A percentile compares a stretch with the other conserved stretches of the same genome.
Conservation (phyloP, 2,329 filamentous ascomycete genomes). For the Aspergillus ibericus region DNA sequence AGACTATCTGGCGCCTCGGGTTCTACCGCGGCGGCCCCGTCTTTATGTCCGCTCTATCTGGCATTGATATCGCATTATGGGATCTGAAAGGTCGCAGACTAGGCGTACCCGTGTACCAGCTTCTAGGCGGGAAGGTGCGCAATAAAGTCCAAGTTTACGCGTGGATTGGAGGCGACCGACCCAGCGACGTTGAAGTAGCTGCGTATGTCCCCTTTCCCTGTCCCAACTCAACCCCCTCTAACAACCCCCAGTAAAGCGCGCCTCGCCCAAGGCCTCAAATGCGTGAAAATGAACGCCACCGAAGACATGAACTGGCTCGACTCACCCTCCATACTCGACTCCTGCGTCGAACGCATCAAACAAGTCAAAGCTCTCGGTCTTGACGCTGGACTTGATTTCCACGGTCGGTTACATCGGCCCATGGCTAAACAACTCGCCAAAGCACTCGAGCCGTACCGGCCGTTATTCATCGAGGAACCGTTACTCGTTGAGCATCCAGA, state of each 20-base stretch:
- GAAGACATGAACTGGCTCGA: constrained; percentile 77
- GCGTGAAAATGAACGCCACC: constrained; percentile 76
- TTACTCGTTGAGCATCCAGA: constrained; percentile 68
- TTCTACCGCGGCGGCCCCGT: constrained; percentile 80
- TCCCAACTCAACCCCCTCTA: not conserved
- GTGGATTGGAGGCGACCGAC: constrained; percentile 76
- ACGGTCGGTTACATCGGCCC: constrained; percentile 72
- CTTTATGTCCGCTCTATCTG: constrained; percentile 75
- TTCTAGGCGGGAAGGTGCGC: constrained; percentile 72
- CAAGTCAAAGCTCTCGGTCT: constrained; percentile 68
- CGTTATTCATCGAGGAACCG: constrained; percentile 74
- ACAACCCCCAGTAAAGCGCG: constrained; percentile 47
- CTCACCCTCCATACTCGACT: constrained; percentile 63
- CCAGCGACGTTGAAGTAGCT: constrained; percentile 63
- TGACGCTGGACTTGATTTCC: constrained; percentile 74
- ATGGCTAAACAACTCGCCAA: constrained; percentile 76
- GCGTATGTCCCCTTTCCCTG: constrained; percentile 40
- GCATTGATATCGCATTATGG: constrained; percentile 78
- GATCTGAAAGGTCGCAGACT: constrained; percentile 68
- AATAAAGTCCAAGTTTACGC: constrained; percentile 70
- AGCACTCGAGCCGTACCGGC: constrained; percentile 65
- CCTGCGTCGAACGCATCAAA: constrained; percentile 66
- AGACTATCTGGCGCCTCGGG: constrained; percentile 66
- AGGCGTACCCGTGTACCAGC: constrained; percentile 68
- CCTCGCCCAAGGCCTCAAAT: constrained; percentile 40